These are phyloP conservation scores for Debaryomyces singareniensis DNA, from an alignment of 1,139 yeast species.

Conservation along the genomic window DNA sequence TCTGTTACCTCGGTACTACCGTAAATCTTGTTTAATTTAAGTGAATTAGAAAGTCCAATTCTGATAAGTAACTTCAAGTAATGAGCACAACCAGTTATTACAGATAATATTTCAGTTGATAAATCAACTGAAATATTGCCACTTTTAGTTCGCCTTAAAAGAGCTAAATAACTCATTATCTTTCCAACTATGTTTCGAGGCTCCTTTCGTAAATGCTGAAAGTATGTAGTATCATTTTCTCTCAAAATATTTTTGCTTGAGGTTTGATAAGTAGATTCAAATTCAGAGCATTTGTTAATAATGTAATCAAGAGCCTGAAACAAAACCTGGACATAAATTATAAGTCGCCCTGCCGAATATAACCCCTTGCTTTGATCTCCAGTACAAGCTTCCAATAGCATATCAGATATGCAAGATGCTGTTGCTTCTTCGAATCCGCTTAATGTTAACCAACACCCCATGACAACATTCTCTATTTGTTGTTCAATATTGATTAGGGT, in stretches of 20 bases:
- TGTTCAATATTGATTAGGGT: slow-evolving; percentile 55
- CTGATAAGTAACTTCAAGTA: slow-evolving; percentile 80
- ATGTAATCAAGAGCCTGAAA: slow-evolving; percentile 70
- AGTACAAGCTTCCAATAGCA: slow-evolving; percentile 80
- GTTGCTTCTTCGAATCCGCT: slow-evolving; percentile 91
- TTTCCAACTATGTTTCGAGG: slow-evolving; percentile 86
- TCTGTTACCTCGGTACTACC: slow-evolving; percentile 61
- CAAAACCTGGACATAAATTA: slow-evolving; percentile 67
- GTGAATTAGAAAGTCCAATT: slow-evolving; percentile 70
- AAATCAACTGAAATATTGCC: slow-evolving; percentile 53
- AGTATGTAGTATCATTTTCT: slow-evolving; percentile 8
- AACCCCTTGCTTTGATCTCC: slow-evolving; percentile 71
- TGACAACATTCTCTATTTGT: slow-evolving; percentile 60
- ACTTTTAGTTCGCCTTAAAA: slow-evolving; percentile 53
- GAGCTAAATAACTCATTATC: slow-evolving; percentile 68
- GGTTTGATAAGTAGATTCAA: slow-evolving; percentile 3
- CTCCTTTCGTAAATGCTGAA: slow-evolving; percentile 50
- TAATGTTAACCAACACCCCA: slow-evolving; percentile 81
- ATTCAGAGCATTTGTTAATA: slow-evolving; percentile 17
- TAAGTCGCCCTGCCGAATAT: slow-evolving; percentile 65
- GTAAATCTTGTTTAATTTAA: slow-evolving; percentile 55
- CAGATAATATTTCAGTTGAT: slow-evolving; percentile 55
- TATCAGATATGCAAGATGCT: slow-evolving; percentile 86
- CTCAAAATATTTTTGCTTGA: slow-evolving; percentile 4
- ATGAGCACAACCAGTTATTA: slow-evolving; percentile 91